Evolutionary conservation across 371 early-diverging fungal species (phyloP), one percentile per base, ranked within the genome.

Genomic region (Basidiobolus meristosporus): DNA sequence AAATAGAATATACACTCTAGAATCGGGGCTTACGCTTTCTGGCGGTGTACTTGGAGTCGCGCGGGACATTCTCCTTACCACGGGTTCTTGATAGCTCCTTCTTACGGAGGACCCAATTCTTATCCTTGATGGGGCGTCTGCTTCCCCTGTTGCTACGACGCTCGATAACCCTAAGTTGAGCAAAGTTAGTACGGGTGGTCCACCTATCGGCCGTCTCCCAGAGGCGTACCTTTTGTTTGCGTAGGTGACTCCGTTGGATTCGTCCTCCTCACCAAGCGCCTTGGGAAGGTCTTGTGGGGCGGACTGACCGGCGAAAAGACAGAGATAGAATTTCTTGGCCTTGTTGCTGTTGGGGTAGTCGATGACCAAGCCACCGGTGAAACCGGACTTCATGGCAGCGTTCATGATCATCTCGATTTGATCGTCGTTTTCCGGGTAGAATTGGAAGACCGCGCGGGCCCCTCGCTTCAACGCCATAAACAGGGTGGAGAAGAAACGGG

Each of bases 311-410:
- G 92, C 90, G 67, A 91, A 89, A 41, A 98, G 55, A 53, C 95
- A 91, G 22, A 98, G 60, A 52, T 81, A 98, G 49, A 86, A 88
- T 62, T 98, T 98, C 47, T 85, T 86, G 9, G 96, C 95, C 56
- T 90, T 96, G 44, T 90, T 81, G 3, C 84, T 84, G 58, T 97
- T 91, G 31, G 95, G 97, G 51, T 84, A 95, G 56, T 99, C 99
- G 9, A 97, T 77, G 2, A 98, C 80, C 6, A 98, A 54, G 45
- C 98, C 98, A 38, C 98, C 99, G 38, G 82, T 79, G 53, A 99
- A 96, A 42, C 99, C 98, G 55, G 83, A 82, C 42, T 73, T 65
- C 51, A 82, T 76, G 2, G 98, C 90, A 6, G 70, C 66, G 35
- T 78, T 70, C 53, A 84, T 80, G 40, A 98, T 83, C 57, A 97